Evolutionary conservation across 441 rosid species (phyloP), one percentile per base, ranked within the genome.

Genomic region (Hura crepitans): DNA sequence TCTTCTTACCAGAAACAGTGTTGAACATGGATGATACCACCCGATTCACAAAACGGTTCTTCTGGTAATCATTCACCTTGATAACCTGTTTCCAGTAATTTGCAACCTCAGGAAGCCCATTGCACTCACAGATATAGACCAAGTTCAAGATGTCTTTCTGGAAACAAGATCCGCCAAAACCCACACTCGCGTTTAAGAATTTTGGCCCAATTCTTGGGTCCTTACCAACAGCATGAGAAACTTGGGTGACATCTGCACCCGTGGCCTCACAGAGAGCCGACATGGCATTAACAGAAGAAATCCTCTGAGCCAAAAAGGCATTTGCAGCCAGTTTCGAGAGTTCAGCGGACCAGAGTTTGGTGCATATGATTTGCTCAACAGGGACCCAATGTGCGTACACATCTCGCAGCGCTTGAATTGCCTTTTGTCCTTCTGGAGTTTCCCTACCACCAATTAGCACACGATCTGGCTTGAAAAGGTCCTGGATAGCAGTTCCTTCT

Each of bases 281-380:
- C 96, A 89, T 89, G 11, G 96, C 93, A 65, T 91, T 91, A 25
- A 89, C 96, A 14, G 97, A 91, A 25, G 96, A 89, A 68, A 91
- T 91, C 81, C 96, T 85, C 85, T 91, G 97, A 0, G 97, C 97
- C 81, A 91, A 68, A 74, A 91, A 87, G 62, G 97, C 97, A 49
- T 91, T 91, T 56, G 97, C 93, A n/a, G 96, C 96, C 9, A 91
- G 87, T 84, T 89, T 91, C 4, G 97, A 89, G 62, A 91, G 93
- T 81, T 91, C 97, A 0, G 97, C 97, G 0, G 97, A 91, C 96
- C 97, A 91, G 39, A 91, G 97, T 71, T 91, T 91, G 77, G 96
- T 86, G 53, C 87, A 80, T 60, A 91, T 71, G 75, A 91, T 91
- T 64, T 85, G 76, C 33, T 85, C 88, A 61, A 80, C 88, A 0